Conservation (phyloP, 2,329 filamentous ascomycete genomes). For the Fusarium sp. region DNA sequence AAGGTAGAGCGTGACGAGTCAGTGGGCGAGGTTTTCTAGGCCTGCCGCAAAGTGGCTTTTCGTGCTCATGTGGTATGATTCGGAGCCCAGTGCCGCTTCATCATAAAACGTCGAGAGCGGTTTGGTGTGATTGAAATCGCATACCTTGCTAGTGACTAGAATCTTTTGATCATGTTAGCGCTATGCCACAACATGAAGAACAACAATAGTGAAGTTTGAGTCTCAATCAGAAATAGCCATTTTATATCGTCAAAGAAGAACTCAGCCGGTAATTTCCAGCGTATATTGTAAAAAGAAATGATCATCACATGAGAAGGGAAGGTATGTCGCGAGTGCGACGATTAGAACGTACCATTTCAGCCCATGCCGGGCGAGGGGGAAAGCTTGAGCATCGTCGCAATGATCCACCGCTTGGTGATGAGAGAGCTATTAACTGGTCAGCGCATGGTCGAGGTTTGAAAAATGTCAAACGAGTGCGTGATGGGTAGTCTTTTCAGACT, state of each 20-base stretch:
- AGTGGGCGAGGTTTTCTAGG: conserved; percentile 99
- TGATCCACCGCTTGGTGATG: conserved; percentile 48
- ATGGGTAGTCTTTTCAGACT: conserved; percentile 76
- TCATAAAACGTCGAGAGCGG: conserved; percentile 64
- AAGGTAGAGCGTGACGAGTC: conserved; percentile 59
- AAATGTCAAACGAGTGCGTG: conserved; percentile 32
- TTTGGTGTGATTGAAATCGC: conserved; percentile 28
- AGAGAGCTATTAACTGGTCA: conserved; percentile 44
- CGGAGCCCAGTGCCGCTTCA: conserved; percentile 99
- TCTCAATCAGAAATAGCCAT: conserved; percentile 84
- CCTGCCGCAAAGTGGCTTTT: conserved; percentile 95
- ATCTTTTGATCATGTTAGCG: conserved; percentile 50
- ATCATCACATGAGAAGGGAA: conserved; percentile 62
- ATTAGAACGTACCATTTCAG: conserved; percentile 50
- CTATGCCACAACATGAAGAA: conserved; percentile 9
- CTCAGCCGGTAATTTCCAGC: conserved; percentile 98
- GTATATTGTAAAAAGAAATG: conserved; percentile 73
- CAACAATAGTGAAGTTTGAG: conserved; percentile 23
- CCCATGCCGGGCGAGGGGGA: background rate
- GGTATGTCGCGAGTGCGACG: background rate
- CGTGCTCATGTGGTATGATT: conserved; percentile 75
- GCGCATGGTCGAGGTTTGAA: conserved; percentile 33
- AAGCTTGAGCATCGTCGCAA: conserved; percentile 38
- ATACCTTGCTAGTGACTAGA: conserved; percentile 51
- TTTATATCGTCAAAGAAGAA: conserved; percentile 81